Conservation (phyloP, 2,329 filamentous ascomycete species). For the Arthroderma sp. region DNA sequence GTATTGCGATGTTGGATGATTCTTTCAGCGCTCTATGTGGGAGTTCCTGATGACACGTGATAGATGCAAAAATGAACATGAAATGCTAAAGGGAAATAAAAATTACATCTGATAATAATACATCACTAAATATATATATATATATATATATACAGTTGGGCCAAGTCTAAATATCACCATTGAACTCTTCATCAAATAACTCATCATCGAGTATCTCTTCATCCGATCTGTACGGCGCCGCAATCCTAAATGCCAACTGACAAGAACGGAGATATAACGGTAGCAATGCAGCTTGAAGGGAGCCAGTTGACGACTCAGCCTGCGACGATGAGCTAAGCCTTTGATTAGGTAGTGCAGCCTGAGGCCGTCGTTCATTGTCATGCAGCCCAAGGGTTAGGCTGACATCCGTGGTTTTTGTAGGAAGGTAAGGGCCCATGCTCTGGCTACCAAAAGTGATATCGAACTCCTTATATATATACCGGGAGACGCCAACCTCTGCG, state of each 20-base stretch:
- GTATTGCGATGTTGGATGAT: neutral
- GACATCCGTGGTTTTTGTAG: constrained; percentile 23
- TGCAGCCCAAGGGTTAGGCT: constrained; percentile 20
- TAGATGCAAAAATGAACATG: neutral
- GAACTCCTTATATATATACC: constrained; percentile 25
- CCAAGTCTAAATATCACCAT: neutral
- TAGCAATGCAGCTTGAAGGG: constrained; percentile 21
- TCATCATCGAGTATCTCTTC: neutral
- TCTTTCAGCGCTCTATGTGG: neutral
- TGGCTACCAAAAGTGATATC: constrained; percentile 24
- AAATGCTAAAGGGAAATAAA: neutral
- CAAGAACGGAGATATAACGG: constrained; percentile 29
- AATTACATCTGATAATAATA: neutral
- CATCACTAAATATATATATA: neutral
- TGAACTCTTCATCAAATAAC: neutral
- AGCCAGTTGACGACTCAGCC: neutral
- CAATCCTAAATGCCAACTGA: constrained; percentile 28
- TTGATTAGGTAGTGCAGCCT: neutral
- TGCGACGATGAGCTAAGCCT: neutral
- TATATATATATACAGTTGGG: too few relatives aligned
- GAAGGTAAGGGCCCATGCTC: constrained; percentile 24
- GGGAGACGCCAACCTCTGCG: constrained; percentile 19
- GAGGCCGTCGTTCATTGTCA: constrained; percentile 10
- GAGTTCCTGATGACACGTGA: neutral
- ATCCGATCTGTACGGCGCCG: constrained; percentile 10